phyloP scores from a whole-genome alignment of 169 alveolate genomes.

The Babesia bigemina region DNA sequence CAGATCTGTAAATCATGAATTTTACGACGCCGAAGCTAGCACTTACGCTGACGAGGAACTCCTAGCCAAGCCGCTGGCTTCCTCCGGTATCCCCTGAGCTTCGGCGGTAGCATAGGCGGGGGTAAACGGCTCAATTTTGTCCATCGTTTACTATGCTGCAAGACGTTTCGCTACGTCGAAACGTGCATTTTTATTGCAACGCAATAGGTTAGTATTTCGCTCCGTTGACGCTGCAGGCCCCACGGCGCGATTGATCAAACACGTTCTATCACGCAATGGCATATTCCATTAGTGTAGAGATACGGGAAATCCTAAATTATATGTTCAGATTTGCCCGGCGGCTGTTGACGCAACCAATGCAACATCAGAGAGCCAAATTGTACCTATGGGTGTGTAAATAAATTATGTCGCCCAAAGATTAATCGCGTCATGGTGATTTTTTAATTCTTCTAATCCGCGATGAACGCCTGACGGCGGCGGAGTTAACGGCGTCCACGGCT shows the following conservation, averaged over 20 bases:
- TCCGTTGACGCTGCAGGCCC: conserved; percentile 14
- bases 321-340: no score
- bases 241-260: conserved; percentile 2
- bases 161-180: not conserved
- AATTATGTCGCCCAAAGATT: not conserved
- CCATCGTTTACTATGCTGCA: conserved; percentile 43
- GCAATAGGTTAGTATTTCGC: no score
- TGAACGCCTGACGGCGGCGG: conserved; percentile 46
- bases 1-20: not conserved
- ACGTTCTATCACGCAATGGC: not conserved
- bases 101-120: conserved; percentile 36
- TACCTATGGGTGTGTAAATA: not conserved
- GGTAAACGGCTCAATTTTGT: conserved; percentile 58
- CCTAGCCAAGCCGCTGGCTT: conserved; percentile 19
- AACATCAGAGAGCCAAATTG: not conserved
- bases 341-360: no score
- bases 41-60: conserved; percentile 21
- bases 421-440: not conserved
- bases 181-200: conserved; percentile 15
- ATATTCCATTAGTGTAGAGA: no score
- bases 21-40: not conserved
- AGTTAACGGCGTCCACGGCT: conserved; percentile 26
- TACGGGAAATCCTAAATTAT: no score
- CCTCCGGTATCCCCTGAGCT: conserved; percentile 14
- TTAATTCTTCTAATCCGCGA: conserved; percentile 48